A percentile compares a stretch with the other conserved stretches of the same genome.
Conservation (phyloP, 176 grass and related monocot genomes). For the Musa schizocarpa region DNA sequence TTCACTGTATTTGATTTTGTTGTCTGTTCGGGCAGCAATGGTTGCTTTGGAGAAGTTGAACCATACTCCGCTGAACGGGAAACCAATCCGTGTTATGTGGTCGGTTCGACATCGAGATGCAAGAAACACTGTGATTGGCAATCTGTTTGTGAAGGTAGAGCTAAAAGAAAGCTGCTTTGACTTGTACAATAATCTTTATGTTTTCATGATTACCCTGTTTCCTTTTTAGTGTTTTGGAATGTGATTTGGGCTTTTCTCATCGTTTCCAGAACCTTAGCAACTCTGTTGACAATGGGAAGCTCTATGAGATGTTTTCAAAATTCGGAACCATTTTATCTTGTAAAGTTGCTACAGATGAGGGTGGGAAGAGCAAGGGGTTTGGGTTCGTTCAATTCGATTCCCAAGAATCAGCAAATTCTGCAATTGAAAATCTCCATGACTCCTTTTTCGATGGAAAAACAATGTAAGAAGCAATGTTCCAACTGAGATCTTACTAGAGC, state of each 20-base stretch:
- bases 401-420: constrained; percentile 36
- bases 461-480: constrained; percentile 32
- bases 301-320: constrained; percentile 58
- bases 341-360: constrained; percentile 59
- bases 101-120: constrained; percentile 54
- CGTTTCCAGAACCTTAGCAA: constrained; percentile 47
- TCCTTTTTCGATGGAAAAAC: constrained; percentile 29
- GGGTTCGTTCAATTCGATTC: constrained; percentile 74
- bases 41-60: constrained; percentile 52
- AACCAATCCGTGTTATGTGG: constrained; percentile 85
- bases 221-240: background rate
- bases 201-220: background rate
- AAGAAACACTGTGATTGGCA: constrained; percentile 58
- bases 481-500: no score
- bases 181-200: background rate
- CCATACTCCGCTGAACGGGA: constrained; percentile 45
- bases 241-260: background rate
- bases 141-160: constrained; percentile 84
- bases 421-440: constrained; percentile 56
- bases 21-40: constrained; percentile 26
- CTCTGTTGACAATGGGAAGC: constrained; percentile 30
- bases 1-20: constrained; percentile 16
- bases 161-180: background rate
- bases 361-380: constrained; percentile 48
- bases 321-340: constrained; percentile 72